phyloP scores from a whole-genome alignment of 2,329 filamentous ascomycete genomes.

The Ambrosiella xylebori region DNA sequence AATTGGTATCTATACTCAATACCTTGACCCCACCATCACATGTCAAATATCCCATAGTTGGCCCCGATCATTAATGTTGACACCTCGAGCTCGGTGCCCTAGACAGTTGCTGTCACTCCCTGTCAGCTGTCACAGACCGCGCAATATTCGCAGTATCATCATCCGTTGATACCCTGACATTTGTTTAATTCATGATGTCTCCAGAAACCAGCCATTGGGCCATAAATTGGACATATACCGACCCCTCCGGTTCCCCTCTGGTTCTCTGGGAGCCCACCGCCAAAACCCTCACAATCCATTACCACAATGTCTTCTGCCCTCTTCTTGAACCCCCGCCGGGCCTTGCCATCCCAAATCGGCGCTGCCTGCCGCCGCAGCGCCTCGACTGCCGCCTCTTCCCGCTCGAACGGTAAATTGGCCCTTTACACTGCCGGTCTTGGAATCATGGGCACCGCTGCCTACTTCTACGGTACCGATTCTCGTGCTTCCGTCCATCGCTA shows the following conservation, averaged over 20 bases:
- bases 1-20: no score
- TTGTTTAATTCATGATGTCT: slow-evolving; percentile 4
- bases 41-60: background rate
- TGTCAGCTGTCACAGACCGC: slow-evolving; percentile 8
- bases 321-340: slow-evolving; percentile 13
- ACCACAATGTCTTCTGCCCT: slow-evolving; percentile 14
- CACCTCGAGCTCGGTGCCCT: background rate
- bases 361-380: slow-evolving; percentile 19
- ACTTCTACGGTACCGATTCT: slow-evolving; percentile 59
- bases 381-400: slow-evolving; percentile 18
- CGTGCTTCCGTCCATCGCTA: slow-evolving; percentile 53
- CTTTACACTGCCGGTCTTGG: slow-evolving; percentile 26
- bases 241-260: background rate
- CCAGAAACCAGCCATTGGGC: slow-evolving; percentile 7
- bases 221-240: slow-evolving; percentile 1
- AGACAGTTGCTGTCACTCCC: background rate
- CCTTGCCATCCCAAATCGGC: slow-evolving; percentile 4
- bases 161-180: background rate
- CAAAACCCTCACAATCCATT: background rate
- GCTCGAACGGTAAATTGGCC: slow-evolving; percentile 21
- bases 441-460: slow-evolving; percentile 30
- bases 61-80: background rate
- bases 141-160: background rate
- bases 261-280: background rate
- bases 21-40: background rate